Base-by-base conservation (phyloP, 2,329 filamentous ascomycete species). In the Monilinia laxa region DNA sequence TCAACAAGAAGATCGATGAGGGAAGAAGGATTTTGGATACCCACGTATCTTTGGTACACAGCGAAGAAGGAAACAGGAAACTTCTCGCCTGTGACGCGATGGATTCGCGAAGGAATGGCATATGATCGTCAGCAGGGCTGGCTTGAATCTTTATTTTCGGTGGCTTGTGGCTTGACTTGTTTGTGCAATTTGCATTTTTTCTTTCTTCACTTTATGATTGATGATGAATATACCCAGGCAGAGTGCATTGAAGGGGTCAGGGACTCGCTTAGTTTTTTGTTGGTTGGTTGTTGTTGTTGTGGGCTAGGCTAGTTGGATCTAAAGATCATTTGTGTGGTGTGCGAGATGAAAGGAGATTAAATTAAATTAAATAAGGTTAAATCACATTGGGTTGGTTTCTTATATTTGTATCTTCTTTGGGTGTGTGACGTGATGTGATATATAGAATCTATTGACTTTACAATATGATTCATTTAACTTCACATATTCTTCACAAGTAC, bases 191-290 rank as follows among this genome's bases (percentile, higher is more conserved):
- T 40, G 12, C 7, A 10, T 12, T 55, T 23, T 55, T 35, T 16
- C 20, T 60, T 35, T 5, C 11, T 49, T 49, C 47, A 18, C 7
- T 38, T 60, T 7, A 47, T 31, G 56, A 59, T 59, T 60, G 28
- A 60, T 60, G 57, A 60, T 60, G 45, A 60, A 60, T 60, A 60
- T 60, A 60, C 57, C 57, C 57, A 23, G 4, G 45, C 28, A 38
- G 1, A 23, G 38, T 40, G 38, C 38, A 40, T 40, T 40, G 12
- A 40, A 16, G 18, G n/a, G 9, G 25, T 47, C 31, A 35, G 28
- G 57, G 40, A 49, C 45, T 60, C 57, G 57, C 28, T 51, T 60
- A 35, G 20, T 1, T 51, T 12, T 10, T 9, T n/a, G n/a, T 51
- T 23, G 4, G 4, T 49, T 49, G 20, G 10, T 51, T n/a, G 47